Evolutionary conservation across 495 filamentous ascomycete genomes (phyloP), one percentile per base, ranked within the genome.

Genomic region (Penicillium cataractarum): DNA sequence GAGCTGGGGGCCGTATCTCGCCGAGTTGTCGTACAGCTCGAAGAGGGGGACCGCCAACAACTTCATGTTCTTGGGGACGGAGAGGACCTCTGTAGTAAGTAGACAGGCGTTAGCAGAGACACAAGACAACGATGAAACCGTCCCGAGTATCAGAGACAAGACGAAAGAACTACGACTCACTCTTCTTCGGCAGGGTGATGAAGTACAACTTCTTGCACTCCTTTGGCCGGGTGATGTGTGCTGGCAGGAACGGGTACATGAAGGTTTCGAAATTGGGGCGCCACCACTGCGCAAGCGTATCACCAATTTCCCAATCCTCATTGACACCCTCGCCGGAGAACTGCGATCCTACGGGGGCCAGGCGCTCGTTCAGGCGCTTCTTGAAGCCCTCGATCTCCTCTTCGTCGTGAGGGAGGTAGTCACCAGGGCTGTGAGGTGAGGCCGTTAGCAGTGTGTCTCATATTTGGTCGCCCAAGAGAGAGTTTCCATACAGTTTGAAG

Each of bases 201-300:
- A 98, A 91, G 74, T 97, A 99, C 52, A 97, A 82, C 84, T 99
- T 99, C 83, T 99, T 99, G 82, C 93, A 97, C 83, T 99, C 95
- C 82, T 97, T 99, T 19, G 95, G 95, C 44, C 96, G 84, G 9
- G 95, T 97, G 60, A 97, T 90, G 75, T 99, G 95, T 19, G 92
- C 90, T 7, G 95, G 95, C 48, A 97, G 87, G 77, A 96, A 99
- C 0, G 95, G 95, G 75, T 99, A 99, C 95, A 97, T 97, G 82
- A 97, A 98, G 1, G 95, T 99, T 81, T 99, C 95, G 71, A 98
- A 97, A 78, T 97, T 98, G 44, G 95, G 95, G 29, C 95, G 83
- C 93, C 93, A 99, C 95, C 96, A 99, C 79, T 97, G 93, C 39
- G 95, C 94, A 50, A 99, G 84, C 4, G 92, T 96, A 68, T 97